Percentiles rank a stretch among this genome's conserved stretches.
Evolutionary conservation across 2,329 filamentous ascomycete species (phyloP).

Genomic region (Aspergillus pseudonomiae): DNA sequence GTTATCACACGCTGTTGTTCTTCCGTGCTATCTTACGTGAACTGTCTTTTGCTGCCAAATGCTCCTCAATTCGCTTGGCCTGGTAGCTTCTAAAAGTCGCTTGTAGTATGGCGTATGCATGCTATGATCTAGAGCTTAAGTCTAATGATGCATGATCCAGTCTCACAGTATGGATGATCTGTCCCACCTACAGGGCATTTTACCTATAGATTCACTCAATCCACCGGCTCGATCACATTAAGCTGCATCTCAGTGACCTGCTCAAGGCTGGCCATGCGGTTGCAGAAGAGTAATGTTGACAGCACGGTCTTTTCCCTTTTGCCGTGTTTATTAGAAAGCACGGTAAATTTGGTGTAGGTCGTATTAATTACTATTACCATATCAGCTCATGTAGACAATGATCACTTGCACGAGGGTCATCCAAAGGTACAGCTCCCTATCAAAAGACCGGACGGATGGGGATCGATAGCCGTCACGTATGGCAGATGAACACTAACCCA

Average conservation of each 20-base stretch:
- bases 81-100: not conserved
- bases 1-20: not conserved
- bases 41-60: not conserved
- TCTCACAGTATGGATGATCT: not conserved
- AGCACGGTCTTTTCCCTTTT: not conserved
- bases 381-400: not conserved
- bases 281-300: not conserved
- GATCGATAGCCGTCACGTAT: not conserved
- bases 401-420: too few species aligned
- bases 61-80: not conserved
- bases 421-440: not conserved
- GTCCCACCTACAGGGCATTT: not conserved
- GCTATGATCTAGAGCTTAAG: not conserved
- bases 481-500: slow-evolving; percentile 23
- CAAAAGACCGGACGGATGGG: not conserved
- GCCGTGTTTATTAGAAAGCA: not conserved
- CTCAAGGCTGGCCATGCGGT: not conserved
- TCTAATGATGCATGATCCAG: not conserved
- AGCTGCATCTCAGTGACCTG: not conserved
- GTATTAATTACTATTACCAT: not conserved
- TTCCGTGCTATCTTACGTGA: not conserved
- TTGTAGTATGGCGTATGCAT: not conserved
- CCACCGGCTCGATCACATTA: not conserved
- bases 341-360: not conserved
- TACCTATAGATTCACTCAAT: not conserved